A percentile compares a stretch with the other conserved stretches of the same genome.
Evolutionary conservation across 805 yeast species (phyloP).

Genomic region (Cyberlindnera misumaiensis): DNA sequence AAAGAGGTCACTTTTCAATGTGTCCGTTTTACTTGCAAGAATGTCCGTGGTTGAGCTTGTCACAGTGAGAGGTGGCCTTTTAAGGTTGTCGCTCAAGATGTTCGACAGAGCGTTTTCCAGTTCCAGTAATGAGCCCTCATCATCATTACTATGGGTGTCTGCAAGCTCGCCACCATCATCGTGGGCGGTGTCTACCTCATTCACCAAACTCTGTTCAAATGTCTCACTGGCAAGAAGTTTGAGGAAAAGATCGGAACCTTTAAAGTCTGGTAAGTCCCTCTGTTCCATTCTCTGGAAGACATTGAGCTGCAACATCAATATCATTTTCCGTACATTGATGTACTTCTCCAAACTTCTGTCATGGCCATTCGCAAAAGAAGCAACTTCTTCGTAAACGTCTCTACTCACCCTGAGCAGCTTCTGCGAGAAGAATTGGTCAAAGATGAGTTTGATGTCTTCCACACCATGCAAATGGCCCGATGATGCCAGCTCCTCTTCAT

Average conservation of each 20-base stretch:
- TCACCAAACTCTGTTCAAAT: conserved; percentile 24
- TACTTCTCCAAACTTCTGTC: conserved; percentile 28
- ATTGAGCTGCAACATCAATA: conserved; percentile 53
- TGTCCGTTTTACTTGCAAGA: conserved; percentile 2
- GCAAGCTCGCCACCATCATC: conserved; percentile 2
- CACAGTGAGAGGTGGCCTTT: conserved; percentile 4
- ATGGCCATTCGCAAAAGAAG: conserved; percentile 27
- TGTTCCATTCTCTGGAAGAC: conserved; percentile 44
- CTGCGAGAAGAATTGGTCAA: conserved; percentile 33
- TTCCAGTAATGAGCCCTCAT: conserved; percentile 6
- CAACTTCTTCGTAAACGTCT: conserved; percentile 28
- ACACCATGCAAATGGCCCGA: conserved; percentile 35
- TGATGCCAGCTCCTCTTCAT: conserved; percentile 22
- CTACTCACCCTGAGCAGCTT: conserved; percentile 25
- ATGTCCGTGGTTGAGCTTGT: conserved; percentile 2
- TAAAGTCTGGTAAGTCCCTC: conserved; percentile 53
- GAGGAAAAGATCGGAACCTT: conserved; percentile 48
- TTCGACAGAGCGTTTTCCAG: conserved; percentile 13
- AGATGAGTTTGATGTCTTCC: conserved; percentile 49
- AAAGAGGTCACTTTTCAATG: conserved; percentile 20
- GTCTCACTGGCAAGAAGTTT: conserved; percentile 42
- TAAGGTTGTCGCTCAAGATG: conserved; percentile 4
- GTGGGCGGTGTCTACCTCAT: conserved; percentile 21
- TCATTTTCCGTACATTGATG: conserved; percentile 46
- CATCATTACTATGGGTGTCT: background rate